Evolutionary conservation across 2,329 filamentous ascomycete species (phyloP).

Genomic region (Penicillium freii): DNA sequence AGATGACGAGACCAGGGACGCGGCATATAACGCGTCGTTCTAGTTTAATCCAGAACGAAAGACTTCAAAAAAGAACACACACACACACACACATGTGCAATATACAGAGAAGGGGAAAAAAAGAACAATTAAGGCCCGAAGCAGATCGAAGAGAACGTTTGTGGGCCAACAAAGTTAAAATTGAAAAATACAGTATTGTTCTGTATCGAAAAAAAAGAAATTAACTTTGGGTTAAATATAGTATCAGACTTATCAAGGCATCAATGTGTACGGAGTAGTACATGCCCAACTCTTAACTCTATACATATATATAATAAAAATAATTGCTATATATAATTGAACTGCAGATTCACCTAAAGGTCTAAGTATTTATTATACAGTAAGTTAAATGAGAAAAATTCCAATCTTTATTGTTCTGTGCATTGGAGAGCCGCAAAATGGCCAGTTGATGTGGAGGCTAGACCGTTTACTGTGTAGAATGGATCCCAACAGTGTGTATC

Average conservation of each 20-base stretch:
- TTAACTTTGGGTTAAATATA: no score
- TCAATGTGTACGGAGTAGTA: no score
- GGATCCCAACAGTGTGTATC: not conserved
- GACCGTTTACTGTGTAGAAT: not conserved
- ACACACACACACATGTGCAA: not conserved
- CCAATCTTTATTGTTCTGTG: no score
- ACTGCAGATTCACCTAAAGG: no score
- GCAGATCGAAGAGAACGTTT: conserved; percentile 1
- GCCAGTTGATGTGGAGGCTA: not conserved
- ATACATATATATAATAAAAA: no score
- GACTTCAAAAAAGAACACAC: not conserved
- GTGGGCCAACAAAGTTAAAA: not conserved
- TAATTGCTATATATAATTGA: no score
- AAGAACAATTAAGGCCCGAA: not conserved
- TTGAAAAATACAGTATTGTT: not conserved
- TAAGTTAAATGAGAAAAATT: no score
- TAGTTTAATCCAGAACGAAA: not conserved
- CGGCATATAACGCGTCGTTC: not conserved
- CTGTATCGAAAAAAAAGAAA: no score
- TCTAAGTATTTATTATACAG: no score
- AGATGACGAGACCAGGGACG: conserved; percentile 2
- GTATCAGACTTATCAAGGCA: no score
- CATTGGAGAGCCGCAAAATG: not conserved
- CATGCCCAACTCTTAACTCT: no score
- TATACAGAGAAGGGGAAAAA: no score